These are phyloP conservation scores for Meredithiella fracta DNA, from an alignment of 2,329 filamentous ascomycete species.

Conservation along the genomic window DNA sequence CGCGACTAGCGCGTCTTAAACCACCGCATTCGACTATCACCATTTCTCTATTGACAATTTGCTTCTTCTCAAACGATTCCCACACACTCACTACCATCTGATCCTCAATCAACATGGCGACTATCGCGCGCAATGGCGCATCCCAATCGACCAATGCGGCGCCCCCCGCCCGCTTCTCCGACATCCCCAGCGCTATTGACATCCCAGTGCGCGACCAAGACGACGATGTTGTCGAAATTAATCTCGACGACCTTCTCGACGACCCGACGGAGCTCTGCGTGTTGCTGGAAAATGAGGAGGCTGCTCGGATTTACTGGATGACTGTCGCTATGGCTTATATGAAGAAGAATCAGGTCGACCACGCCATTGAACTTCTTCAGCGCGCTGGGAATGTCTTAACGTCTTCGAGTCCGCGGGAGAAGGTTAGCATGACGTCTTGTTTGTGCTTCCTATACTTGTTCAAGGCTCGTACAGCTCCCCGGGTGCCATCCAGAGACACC, in stretches of 20 bases:
- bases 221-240: slow-evolving; percentile 74
- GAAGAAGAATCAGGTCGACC: slow-evolving; percentile 85
- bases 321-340: slow-evolving; percentile 94
- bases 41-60: neutral
- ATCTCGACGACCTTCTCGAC: slow-evolving; percentile 77
- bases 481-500: too few relatives aligned
- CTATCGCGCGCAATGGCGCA: slow-evolving; percentile 25
- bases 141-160: slow-evolving; percentile 21
- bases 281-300: slow-evolving; percentile 83
- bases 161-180: slow-evolving; percentile 42
- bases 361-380: slow-evolving; percentile 56
- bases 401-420: slow-evolving; percentile 58
- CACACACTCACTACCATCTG: neutral
- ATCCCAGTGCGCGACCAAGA: slow-evolving; percentile 50
- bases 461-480: slow-evolving; percentile 67
- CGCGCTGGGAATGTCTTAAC: slow-evolving; percentile 59
- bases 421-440: slow-evolving; percentile 67
- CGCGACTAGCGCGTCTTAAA: slow-evolving; percentile 4
- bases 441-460: slow-evolving; percentile 83
- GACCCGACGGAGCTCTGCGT: slow-evolving; percentile 92
- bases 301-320: slow-evolving; percentile 89
- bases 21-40: neutral
- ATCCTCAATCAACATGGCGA: slow-evolving; percentile 6
- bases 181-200: slow-evolving; percentile 49
- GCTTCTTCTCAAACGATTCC: neutral